These are phyloP conservation scores for Rostrohypoxylon terebratum DNA, from an alignment of 495 filamentous ascomycete genomes.

Conservation along the genomic window DNA sequence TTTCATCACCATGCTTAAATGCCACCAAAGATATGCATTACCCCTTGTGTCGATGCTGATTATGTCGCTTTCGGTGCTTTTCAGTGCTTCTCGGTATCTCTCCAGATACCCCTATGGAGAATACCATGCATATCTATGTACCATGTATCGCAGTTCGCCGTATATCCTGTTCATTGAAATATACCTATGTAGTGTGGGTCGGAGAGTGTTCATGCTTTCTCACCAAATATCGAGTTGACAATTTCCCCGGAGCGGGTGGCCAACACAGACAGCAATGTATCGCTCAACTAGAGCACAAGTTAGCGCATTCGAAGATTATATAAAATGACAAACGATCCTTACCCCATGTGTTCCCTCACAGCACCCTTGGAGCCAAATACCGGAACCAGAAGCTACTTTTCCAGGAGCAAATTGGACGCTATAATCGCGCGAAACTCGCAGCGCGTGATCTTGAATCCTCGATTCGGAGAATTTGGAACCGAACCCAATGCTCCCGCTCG, in stretches of 20 bases:
- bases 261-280: conserved; percentile 82
- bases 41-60: neutral
- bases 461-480: conserved; percentile 47
- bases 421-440: conserved; percentile 73
- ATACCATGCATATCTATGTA: conserved; percentile 3
- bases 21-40: neutral
- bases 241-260: conserved; percentile 81
- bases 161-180: neutral
- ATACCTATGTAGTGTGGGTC: neutral
- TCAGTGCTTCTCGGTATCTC: neutral
- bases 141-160: neutral
- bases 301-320: neutral
- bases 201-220: neutral
- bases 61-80: neutral
- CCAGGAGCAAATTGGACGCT: conserved; percentile 72
- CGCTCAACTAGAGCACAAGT: conserved; percentile 66
- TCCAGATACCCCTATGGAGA: neutral
- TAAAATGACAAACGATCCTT: conserved; percentile 57
- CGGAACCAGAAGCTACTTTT: conserved; percentile 73
- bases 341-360: conserved; percentile 93
- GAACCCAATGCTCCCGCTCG: conserved; percentile 45
- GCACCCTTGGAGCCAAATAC: conserved; percentile 95
- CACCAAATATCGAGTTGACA: conserved; percentile 79
- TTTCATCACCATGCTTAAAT: neutral
- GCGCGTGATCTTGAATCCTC: conserved; percentile 34